Evolutionary conservation across 2,329 filamentous ascomycete species (phyloP), one percentile per base, ranked within the genome.

Genomic region (Cucurbitaria berberidis): DNA sequence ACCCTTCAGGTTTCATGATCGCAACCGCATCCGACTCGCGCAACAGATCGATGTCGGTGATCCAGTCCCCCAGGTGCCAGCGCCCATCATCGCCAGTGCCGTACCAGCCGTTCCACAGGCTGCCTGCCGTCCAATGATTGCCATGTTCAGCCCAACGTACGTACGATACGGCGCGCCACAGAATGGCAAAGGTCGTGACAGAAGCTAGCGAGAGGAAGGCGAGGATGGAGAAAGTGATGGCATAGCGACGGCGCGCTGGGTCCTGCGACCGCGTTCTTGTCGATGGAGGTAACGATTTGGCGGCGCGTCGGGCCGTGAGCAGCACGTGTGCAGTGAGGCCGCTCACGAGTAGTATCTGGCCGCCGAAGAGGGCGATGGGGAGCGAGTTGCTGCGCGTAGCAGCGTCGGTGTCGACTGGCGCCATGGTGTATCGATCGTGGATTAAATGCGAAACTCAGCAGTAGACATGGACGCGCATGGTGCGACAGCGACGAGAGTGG

Each of bases 11-110:
- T 44, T 79, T 82, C 62, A 82, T 81, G 6, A 82, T 77, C 4
- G 85, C 74, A 21, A 85, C 82, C 54, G 83, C 80, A 51, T 85
- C 76, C 10, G 80, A 79, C 66, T 85, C 82, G 8, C 71, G 70
- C 56, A 82, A 78, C 19, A 86, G 66, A 21, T 83, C 77, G 2
- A 80, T 80, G 30, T 86, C 81, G 40, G 74, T 78, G 53, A 84
- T 66, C 84, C 84, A 87, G 22, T 78, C 77, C 10, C 76, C 77
- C 39, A 83, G 62, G 40, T 80, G 67, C 53, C 77, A 66, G 30
- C 38, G 55, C 16, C 59, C 66, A 22, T 68, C 64, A 1, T 66
- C 64, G 8, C 73, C 70, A 7, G 76, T 69, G 7, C 76, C 69
- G 21, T 78, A 77, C 57, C 73, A 75, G 26, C 70, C 73, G 19